phyloP scores from a whole-genome alignment of 768 basidiomycete genomes.

The Lactarius indigo region DNA sequence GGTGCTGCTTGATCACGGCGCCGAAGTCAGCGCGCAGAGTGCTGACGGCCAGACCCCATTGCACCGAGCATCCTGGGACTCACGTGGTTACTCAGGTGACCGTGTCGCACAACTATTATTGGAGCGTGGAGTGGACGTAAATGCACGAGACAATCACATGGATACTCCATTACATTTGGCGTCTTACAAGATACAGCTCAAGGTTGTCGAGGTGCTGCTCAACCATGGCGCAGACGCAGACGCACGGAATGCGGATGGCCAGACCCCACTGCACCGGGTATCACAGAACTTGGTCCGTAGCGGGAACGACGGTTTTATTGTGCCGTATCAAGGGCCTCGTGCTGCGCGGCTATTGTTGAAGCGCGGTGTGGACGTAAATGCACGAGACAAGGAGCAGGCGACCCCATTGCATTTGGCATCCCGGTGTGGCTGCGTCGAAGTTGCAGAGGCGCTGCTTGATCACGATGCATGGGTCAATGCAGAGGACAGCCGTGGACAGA shows the following conservation, averaged over 20 bases:
- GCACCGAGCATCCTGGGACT: not conserved
- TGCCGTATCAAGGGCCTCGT: too few species aligned
- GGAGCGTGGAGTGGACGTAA: not conserved
- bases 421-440: too few species aligned
- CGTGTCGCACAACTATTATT: not conserved
- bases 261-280: too few species aligned
- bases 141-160: not conserved
- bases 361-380: too few species aligned
- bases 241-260: too few species aligned
- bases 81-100: too few species aligned
- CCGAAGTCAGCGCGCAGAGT: not conserved
- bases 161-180: not conserved
- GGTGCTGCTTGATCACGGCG: not conserved
- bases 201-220: not conserved
- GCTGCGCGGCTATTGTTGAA: too few species aligned
- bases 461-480: too few species aligned
- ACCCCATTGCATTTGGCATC: not conserved
- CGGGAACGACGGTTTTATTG: too few species aligned
- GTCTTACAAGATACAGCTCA: not conserved
- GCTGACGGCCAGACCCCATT: not conserved
- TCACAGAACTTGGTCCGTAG: too few species aligned
- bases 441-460: too few species aligned
- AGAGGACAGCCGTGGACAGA: not conserved
- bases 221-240: not conserved
- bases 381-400: not conserved